Conservation (phyloP, 2,329 filamentous ascomycete species). For the Thielaviopsis euricoi region DNA sequence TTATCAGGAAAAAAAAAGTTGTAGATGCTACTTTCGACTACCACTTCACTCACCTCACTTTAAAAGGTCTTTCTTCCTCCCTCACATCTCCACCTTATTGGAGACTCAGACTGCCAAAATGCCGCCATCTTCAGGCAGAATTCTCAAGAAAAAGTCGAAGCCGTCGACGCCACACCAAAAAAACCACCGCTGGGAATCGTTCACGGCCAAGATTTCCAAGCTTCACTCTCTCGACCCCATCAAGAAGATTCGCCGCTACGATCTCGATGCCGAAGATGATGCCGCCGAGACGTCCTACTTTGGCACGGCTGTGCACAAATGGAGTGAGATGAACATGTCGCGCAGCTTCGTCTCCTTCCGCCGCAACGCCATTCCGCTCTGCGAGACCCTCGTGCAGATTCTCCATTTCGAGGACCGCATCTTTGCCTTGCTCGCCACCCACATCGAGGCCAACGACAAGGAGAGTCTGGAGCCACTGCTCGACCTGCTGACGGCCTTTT, state of each 20-base stretch:
- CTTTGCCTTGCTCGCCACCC: constrained; percentile 56
- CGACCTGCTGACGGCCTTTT: constrained; percentile 78
- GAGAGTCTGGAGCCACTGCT: constrained; percentile 74
- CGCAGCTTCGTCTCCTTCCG: constrained; percentile 64
- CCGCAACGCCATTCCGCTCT: constrained; percentile 57
- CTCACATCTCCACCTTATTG: not conserved
- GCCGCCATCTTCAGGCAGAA: constrained; percentile 48
- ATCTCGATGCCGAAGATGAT: constrained; percentile 64
- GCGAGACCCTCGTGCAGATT: constrained; percentile 81
- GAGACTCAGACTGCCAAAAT: constrained; percentile 26
- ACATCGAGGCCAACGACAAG: constrained; percentile 62
- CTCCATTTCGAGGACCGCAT: constrained; percentile 80
- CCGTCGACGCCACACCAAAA: constrained; percentile 58
- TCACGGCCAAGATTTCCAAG: constrained; percentile 76
- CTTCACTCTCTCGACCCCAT: constrained; percentile 82
- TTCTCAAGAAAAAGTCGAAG: constrained; percentile 55
- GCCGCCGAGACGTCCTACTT: constrained; percentile 75
- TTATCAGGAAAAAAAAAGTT: not conserved
- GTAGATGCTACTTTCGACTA: not conserved
- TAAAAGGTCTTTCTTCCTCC: not conserved
- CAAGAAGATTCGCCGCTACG: constrained; percentile 71
- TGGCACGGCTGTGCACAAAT: constrained; percentile 64
- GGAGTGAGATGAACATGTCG: constrained; percentile 82
- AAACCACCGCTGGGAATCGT: constrained; percentile 81
- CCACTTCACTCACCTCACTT: too few relatives aligned